Percentiles rank a stretch among this genome's conserved stretches.
Conservation (phyloP, 202 grass and related monocot genomes). For the Setaria italica region DNA sequence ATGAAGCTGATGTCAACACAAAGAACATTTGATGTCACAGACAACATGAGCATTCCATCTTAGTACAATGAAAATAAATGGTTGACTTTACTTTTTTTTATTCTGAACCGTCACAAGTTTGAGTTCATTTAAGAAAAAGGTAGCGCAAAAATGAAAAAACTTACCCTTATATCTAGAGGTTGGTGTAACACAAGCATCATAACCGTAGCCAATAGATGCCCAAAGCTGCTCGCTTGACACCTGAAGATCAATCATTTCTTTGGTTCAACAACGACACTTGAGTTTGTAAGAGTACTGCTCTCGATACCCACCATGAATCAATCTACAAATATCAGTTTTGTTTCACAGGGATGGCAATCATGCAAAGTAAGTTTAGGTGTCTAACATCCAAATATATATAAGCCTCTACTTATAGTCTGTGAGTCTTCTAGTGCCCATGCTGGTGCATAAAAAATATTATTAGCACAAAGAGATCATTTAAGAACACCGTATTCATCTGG, state of each 20-base stretch:
- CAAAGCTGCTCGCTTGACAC: slow-evolving; percentile 62
- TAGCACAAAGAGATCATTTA: background rate
- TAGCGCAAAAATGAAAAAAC: slow-evolving; percentile 29
- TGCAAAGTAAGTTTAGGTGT: background rate
- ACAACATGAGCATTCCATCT: background rate
- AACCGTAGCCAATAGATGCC: slow-evolving; percentile 72
- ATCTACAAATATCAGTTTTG: background rate
- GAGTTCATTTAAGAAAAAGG: background rate
- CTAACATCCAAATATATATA: background rate
- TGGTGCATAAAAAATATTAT: background rate
- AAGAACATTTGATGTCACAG: background rate
- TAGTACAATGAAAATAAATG: slow-evolving; percentile 3
- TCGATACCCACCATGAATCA: background rate
- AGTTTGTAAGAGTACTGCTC: background rate
- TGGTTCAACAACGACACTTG: slow-evolving; percentile 17
- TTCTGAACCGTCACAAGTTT: background rate
- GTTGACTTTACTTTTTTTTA: no score
- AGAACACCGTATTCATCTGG: background rate
- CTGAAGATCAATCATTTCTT: slow-evolving; percentile 47
- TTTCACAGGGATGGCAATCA: slow-evolving; percentile 22
- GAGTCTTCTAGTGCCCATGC: background rate
- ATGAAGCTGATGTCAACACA: background rate
- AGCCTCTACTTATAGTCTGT: background rate
- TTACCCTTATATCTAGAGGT: slow-evolving; percentile 83
- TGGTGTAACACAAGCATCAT: slow-evolving; percentile 70